Evolutionary conservation across 495 filamentous ascomycete species (phyloP).

Genomic region (Lepraria neglecta): DNA sequence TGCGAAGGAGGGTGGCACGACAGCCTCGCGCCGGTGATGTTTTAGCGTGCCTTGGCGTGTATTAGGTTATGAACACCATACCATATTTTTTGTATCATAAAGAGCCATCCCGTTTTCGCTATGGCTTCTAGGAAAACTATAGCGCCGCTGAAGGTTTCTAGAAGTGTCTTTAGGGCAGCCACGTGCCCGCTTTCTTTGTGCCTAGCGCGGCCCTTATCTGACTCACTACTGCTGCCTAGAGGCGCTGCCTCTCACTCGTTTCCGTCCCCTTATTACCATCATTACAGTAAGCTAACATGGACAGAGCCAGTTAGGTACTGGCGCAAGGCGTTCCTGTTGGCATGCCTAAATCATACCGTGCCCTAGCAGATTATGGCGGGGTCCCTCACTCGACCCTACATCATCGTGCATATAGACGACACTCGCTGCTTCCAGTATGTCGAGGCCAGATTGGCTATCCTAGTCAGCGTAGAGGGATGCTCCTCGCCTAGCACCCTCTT

Average conservation of each 20-base stretch:
- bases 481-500: no score
- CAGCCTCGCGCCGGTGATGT: not conserved
- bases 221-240: not conserved
- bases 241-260: conserved; percentile 9
- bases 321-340: not conserved
- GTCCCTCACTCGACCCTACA: conserved; percentile 12
- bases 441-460: no score
- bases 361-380: conserved; percentile 3
- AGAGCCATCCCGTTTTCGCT: no score
- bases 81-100: no score
- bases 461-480: no score
- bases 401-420: conserved; percentile 5
- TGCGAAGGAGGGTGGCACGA: conserved; percentile 2
- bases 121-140: not conserved
- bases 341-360: conserved; percentile 10
- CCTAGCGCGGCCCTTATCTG: not conserved
- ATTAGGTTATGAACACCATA: not conserved
- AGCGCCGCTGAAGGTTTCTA: conserved; percentile 18
- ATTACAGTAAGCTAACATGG: conserved; percentile 21
- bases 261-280: conserved; percentile 19
- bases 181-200: conserved; percentile 10
- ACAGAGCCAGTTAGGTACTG: conserved; percentile 18
- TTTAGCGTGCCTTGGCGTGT: conserved; percentile 1
- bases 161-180: conserved; percentile 21
- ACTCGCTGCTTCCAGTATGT: no score